phyloP scores from a whole-genome alignment of 352 stramenopile species.

The Globisporangium acanthophoron region DNA sequence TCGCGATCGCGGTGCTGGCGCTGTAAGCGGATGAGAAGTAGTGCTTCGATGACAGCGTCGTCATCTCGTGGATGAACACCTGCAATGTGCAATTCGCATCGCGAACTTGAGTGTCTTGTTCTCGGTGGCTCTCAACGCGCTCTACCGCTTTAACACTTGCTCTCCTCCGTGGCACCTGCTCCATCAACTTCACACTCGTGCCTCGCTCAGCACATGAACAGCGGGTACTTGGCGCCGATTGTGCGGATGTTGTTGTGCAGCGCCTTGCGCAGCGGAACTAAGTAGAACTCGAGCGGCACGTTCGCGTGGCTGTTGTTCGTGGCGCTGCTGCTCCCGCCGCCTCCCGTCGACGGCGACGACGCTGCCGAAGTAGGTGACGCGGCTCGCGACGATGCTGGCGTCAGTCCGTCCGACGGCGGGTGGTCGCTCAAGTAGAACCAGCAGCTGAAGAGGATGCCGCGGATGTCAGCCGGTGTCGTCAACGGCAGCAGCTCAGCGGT shows the following conservation, averaged over 20 bases:
- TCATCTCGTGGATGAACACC: neutral
- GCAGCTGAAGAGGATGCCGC: constrained; percentile 73
- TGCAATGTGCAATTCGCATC: neutral
- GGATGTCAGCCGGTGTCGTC: constrained; percentile 63
- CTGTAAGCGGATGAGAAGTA: neutral
- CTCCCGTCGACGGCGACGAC: constrained; percentile 29
- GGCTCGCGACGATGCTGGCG: constrained; percentile 34
- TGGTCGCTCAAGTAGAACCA: constrained; percentile 83
- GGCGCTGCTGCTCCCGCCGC: constrained; percentile 2
- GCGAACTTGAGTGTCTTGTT: neutral
- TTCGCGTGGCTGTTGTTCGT: constrained; percentile 17
- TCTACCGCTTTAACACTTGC: neutral
- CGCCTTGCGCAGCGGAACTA: constrained; percentile 69
- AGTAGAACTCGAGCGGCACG: constrained; percentile 69
- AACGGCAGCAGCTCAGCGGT: constrained; percentile 60
- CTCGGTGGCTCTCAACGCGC: neutral
- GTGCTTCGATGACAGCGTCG: neutral
- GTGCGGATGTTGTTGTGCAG: constrained; percentile 73
- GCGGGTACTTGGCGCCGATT: constrained; percentile 63
- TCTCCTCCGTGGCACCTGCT: no score
- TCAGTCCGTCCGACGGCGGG: constrained; percentile 35
- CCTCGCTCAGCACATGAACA: constrained; percentile 59
- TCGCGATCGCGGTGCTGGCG: neutral
- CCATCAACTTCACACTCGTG: neutral
- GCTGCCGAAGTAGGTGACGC: constrained; percentile 40